These are phyloP conservation scores for Niveomyces coronatus DNA, from an alignment of 2,329 filamentous ascomycete genomes.

Conservation along the genomic window DNA sequence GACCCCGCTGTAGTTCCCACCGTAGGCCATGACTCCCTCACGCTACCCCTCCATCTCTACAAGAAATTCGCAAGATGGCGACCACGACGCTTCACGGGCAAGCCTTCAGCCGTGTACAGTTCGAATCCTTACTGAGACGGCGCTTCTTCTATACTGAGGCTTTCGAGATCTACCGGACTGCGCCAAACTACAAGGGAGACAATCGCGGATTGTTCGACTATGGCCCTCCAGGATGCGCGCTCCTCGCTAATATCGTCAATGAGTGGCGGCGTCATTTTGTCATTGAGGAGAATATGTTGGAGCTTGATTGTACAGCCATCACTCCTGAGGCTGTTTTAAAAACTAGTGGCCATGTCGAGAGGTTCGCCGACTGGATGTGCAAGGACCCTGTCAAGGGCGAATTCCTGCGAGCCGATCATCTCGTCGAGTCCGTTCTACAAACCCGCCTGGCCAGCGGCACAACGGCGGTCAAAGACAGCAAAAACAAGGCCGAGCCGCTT, in stretches of 20 bases:
- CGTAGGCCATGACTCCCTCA: too few relatives aligned
- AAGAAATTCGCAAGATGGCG: too few relatives aligned
- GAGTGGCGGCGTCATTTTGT: constrained; percentile 12
- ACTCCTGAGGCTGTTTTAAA: constrained; percentile 60
- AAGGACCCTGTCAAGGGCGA: constrained; percentile 61
- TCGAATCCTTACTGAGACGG: constrained; percentile 55
- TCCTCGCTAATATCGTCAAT: constrained; percentile 12
- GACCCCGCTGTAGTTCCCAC: too few relatives aligned
- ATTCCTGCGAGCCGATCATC: constrained; percentile 57
- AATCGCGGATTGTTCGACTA: constrained; percentile 13
- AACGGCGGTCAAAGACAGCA: constrained; percentile 39
- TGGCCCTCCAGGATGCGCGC: constrained; percentile 11
- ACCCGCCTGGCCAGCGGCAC: constrained; percentile 37
- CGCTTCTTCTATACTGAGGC: constrained; percentile 57
- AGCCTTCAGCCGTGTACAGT: constrained; percentile 44
- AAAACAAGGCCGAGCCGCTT: constrained; percentile 49
- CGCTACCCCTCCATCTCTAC: too few relatives aligned
- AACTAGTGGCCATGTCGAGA: constrained; percentile 60
- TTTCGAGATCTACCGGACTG: constrained; percentile 50
- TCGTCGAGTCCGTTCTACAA: constrained; percentile 58
- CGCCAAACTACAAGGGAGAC: constrained; percentile 9
- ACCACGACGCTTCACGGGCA: constrained; percentile 4
- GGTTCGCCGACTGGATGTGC: constrained; percentile 64
- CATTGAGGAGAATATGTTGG: constrained; percentile 20
- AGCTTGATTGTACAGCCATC: constrained; percentile 60